Conservation (phyloP, 1,284 basidiomycete species). For the Cutaneotrichosporon spelunceum region DNA sequence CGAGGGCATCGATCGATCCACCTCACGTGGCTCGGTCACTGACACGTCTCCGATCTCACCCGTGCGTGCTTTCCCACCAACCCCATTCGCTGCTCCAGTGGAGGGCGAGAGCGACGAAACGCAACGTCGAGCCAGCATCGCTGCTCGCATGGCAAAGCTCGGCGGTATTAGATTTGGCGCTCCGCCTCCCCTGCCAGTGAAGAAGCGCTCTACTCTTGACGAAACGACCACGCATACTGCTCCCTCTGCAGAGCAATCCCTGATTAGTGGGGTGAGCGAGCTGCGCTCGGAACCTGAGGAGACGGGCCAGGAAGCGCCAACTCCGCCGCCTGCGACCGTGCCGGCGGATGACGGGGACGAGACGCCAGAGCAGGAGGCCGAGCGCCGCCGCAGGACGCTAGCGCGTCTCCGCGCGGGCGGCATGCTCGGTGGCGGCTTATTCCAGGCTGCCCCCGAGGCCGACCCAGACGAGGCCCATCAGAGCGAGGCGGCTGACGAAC, state of each 20-base stretch:
- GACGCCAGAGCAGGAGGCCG: conserved; percentile 48
- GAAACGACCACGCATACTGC: background rate
- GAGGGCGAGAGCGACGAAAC: conserved; percentile 51
- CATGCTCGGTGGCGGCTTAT: conserved; percentile 49
- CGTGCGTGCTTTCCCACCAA: background rate
- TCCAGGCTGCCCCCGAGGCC: conserved; percentile 29
- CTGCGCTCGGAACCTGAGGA: conserved; percentile 15
- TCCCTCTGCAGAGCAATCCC: conserved; percentile 2
- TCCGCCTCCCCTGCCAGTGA: conserved; percentile 40
- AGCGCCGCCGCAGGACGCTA: conserved; percentile 43
- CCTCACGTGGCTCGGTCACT: background rate
- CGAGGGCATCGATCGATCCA: background rate
- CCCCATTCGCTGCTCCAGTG: background rate
- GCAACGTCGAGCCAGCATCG: conserved; percentile 72
- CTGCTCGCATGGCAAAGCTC: conserved; percentile 81
- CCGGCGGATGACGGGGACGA: conserved; percentile 32
- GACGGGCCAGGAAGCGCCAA: background rate
- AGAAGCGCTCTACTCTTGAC: conserved; percentile 1
- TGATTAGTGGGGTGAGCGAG: conserved; percentile 4
- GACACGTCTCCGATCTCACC: conserved; percentile 17
- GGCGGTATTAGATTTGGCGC: conserved; percentile 78
- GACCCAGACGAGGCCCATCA: conserved; percentile 16
- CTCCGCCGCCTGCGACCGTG: background rate
- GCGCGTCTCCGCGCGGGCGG: conserved; percentile 49
- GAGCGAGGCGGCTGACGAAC: conserved; percentile 2